phyloP scores from a whole-genome alignment of 192 early-diverging fungal genomes.

The Rhizophagus sp. region DNA sequence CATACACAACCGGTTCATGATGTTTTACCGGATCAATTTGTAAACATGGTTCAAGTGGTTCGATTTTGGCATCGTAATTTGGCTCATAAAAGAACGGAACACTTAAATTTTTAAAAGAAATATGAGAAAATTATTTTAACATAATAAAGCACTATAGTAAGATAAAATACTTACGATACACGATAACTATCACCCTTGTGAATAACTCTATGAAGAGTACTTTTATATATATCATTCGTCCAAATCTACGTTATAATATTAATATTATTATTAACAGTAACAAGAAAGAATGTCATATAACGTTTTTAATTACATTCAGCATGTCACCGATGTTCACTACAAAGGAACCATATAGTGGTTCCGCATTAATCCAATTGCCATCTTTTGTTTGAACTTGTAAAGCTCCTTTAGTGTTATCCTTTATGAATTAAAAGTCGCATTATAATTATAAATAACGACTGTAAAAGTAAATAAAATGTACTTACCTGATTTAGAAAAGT shows the following conservation, averaged over 20 bases:
- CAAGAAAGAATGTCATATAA: not conserved
- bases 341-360: conserved; percentile 50
- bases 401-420: conserved; percentile 48
- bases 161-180: conserved; percentile 33
- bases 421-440: not conserved
- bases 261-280: not conserved
- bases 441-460: not conserved
- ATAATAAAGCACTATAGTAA: not conserved
- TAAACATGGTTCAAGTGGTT: conserved; percentile 37
- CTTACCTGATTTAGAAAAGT: conserved; percentile 48
- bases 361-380: conserved; percentile 52
- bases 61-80: conserved; percentile 52
- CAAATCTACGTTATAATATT: conserved; percentile 36
- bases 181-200: conserved; percentile 41
- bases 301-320: conserved; percentile 34
- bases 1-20: conserved; percentile 43
- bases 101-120: not conserved
- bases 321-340: conserved; percentile 63
- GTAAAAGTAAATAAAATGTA: not conserved
- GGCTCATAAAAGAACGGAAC: conserved; percentile 57
- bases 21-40: conserved; percentile 29
- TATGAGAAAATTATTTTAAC: not conserved
- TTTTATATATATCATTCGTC: conserved; percentile 53
- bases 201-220: conserved; percentile 57
- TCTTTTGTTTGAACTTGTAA: conserved; percentile 47